A percentile compares a stretch with the other conserved stretches of the same genome.
These are phyloP conservation scores for Uromyces viciae-fabae DNA, from an alignment of 1,284 basidiomycete species.

Conservation along the genomic window DNA sequence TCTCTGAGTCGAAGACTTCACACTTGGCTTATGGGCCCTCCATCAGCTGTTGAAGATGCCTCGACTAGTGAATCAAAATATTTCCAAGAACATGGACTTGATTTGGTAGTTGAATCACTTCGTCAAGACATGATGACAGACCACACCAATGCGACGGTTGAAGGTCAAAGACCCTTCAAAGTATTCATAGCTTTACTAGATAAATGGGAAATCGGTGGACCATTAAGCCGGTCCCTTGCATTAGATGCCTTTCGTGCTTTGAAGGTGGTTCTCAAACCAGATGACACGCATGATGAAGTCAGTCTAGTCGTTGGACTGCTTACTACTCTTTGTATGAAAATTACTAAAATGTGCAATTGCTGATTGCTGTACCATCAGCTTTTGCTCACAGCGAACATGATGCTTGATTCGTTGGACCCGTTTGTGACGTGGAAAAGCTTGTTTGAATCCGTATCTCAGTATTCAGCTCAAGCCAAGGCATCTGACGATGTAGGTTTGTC, in stretches of 20 bases:
- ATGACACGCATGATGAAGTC: conserved; percentile 66
- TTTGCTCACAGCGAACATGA: conserved; percentile 74
- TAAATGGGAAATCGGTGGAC: conserved; percentile 89
- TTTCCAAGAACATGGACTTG: conserved; percentile 67
- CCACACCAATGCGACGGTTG: conserved; percentile 55
- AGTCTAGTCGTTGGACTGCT: conserved; percentile 49
- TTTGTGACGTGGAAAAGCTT: conserved; percentile 78
- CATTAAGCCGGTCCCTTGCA: conserved; percentile 71
- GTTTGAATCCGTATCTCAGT: conserved; percentile 57
- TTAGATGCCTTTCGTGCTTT: conserved; percentile 75
- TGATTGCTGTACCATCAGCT: conserved; percentile 59
- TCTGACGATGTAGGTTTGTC: conserved; percentile 57
- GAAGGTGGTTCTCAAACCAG: conserved; percentile 61
- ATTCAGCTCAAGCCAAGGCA: conserved; percentile 50
- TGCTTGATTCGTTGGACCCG: conserved; percentile 91
- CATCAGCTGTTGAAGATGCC: conserved; percentile 63
- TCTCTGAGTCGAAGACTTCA: conserved; percentile 89
- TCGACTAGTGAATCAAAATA: conserved; percentile 69
- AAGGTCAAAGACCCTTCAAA: conserved; percentile 78
- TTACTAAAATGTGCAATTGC: no score
- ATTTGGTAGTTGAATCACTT: conserved; percentile 67
- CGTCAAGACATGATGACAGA: conserved; percentile 46
- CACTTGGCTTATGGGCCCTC: conserved; percentile 78
- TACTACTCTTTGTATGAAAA: no score
- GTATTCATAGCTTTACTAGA: conserved; percentile 91